A percentile compares a stretch with the other conserved stretches of the same genome.
These are phyloP conservation scores for Talaromyces atroroseus DNA, from an alignment of 2,329 filamentous ascomycete species.

Conservation along the genomic window DNA sequence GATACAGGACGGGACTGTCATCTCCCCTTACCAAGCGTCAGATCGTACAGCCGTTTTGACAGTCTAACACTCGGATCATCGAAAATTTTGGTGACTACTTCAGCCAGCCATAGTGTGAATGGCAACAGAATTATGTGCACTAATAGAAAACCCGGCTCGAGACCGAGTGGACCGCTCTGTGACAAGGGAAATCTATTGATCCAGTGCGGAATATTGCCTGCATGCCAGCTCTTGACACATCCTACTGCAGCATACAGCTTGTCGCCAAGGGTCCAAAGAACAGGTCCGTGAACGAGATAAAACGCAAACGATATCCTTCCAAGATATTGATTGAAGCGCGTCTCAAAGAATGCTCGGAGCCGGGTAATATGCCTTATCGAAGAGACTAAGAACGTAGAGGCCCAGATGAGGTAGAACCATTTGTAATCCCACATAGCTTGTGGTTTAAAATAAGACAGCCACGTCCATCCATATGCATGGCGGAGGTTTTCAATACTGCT, in stretches of 20 bases:
- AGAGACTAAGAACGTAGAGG: constrained; percentile 52
- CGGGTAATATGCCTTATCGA: constrained; percentile 53
- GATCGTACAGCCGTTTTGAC: constrained; percentile 52
- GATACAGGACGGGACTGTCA: no score
- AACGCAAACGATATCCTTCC: constrained; percentile 58
- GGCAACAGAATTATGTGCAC: constrained; percentile 58
- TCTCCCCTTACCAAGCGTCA: neutral
- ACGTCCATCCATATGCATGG: constrained; percentile 56
- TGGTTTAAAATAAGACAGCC: constrained; percentile 56
- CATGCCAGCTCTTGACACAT: constrained; percentile 40
- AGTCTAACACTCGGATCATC: constrained; percentile 59
- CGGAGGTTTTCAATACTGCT: constrained; percentile 46
- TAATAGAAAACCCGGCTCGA: constrained; percentile 56
- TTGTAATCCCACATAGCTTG: constrained; percentile 62
- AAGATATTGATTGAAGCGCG: constrained; percentile 55
- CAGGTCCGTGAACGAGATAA: constrained; percentile 60
- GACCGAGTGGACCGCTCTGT: constrained; percentile 52
- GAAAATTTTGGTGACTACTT: constrained; percentile 50
- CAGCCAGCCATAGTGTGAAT: constrained; percentile 54
- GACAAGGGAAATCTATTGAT: constrained; percentile 52
- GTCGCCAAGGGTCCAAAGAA: constrained; percentile 57
- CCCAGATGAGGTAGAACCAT: constrained; percentile 63
- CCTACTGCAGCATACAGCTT: constrained; percentile 59
- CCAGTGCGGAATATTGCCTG: constrained; percentile 52
- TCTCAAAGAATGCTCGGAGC: constrained; percentile 57